Conservation (phyloP, 2,329 filamentous ascomycete genomes). For the Colletotrichum zoysiae region DNA sequence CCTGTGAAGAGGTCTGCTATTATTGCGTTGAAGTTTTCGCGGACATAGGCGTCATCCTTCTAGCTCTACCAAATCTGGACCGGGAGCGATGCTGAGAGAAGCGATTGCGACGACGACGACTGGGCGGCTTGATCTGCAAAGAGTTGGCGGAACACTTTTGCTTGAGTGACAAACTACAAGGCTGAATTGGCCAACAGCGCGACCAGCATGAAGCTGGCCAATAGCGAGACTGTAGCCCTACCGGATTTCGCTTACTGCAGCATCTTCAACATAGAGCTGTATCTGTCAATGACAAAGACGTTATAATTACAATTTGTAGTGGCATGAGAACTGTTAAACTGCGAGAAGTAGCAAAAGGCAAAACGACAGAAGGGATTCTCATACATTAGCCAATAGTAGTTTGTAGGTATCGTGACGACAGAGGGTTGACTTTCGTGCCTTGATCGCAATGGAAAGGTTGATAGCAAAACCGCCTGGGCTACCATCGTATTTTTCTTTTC, state of each 20-base stretch:
- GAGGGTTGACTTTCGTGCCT: too few species aligned
- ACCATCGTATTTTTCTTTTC: too few species aligned
- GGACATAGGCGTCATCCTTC: conserved; percentile 43
- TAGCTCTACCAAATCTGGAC: conserved; percentile 51
- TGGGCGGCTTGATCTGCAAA: neutral
- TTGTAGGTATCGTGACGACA: too few species aligned
- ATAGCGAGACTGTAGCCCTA: neutral
- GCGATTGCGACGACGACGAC: neutral
- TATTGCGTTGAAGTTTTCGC: too few species aligned
- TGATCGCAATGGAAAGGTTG: too few species aligned
- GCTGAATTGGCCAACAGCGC: conserved; percentile 7
- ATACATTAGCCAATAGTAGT: too few species aligned
- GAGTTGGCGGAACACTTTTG: neutral
- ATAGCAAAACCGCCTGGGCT: too few species aligned
- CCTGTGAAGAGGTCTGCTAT: conserved; percentile 54
- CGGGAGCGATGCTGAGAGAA: conserved; percentile 31
- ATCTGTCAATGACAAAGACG: neutral
- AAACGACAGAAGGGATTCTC: neutral
- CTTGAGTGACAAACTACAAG: neutral
- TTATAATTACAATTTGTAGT: neutral
- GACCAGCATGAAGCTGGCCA: neutral
- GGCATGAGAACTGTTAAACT: neutral
- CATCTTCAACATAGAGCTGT: neutral
- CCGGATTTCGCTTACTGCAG: conserved; percentile 4
- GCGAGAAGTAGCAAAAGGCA: neutral